Evolutionary conservation across 2,329 filamentous ascomycete species (phyloP).

Genomic region (Aspergillus sp.): DNA sequence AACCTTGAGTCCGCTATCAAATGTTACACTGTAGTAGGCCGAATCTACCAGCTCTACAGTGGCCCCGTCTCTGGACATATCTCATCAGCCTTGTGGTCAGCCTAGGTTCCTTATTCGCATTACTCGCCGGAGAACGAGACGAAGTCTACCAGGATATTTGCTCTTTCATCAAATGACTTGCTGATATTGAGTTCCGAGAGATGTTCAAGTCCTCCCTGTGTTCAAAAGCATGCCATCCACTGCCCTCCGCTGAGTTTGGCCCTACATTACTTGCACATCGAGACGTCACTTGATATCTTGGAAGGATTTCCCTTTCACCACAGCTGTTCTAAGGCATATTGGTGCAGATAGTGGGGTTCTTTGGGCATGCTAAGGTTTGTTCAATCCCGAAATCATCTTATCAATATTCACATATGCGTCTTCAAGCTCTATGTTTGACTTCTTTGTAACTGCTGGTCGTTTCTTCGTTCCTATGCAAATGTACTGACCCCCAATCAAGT

Average conservation of each 20-base stretch:
- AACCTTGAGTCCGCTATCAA: not conserved
- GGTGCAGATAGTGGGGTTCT: constrained; percentile 1
- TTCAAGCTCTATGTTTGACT: not conserved
- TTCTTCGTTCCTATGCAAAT: not conserved
- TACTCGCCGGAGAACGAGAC: not conserved
- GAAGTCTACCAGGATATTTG: not conserved
- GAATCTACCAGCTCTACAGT: not conserved
- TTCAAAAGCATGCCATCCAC: constrained; percentile 22
- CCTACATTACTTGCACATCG: constrained; percentile 15
- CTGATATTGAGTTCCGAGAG: constrained; percentile 4
- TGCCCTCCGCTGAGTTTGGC: constrained; percentile 15
- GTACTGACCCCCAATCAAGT: not conserved
- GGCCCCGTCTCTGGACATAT: not conserved
- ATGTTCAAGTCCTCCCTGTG: constrained; percentile 18
- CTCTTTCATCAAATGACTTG: not conserved
- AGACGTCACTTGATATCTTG: constrained; percentile 3
- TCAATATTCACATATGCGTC: not conserved
- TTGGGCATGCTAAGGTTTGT: constrained; percentile 17
- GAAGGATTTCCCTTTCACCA: not conserved
- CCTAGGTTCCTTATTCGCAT: not conserved
- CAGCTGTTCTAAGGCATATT: not conserved
- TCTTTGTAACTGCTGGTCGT: not conserved
- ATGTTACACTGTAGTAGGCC: not conserved
- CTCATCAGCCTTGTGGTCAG: not conserved
- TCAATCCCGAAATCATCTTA: not conserved